Conservation (phyloP, 805 yeast genomes). For the Saccharomyces cerevisiae region DNA sequence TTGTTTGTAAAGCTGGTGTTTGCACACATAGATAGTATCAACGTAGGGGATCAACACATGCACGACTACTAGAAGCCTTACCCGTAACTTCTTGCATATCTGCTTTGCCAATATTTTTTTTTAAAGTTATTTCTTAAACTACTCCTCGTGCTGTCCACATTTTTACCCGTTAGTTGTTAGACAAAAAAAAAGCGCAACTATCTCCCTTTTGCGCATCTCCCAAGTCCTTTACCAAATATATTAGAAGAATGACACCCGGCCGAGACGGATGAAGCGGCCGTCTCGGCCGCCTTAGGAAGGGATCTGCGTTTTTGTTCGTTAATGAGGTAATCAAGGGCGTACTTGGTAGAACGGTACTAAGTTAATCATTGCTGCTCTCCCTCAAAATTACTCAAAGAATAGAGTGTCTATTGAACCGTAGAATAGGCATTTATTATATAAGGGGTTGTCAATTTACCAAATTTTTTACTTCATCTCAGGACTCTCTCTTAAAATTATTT, state of each 20-base stretch:
- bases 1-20: neutral
- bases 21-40: neutral
- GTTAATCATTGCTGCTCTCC: neutral
- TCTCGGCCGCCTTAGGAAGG: neutral
- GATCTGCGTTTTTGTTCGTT: neutral
- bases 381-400: neutral
- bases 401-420: neutral
- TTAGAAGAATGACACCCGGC: neutral
- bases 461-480: neutral
- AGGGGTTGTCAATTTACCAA: neutral
- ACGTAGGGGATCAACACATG: neutral
- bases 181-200: neutral
- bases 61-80: neutral
- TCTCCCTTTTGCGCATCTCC: neutral
- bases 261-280: neutral
- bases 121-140: too few relatives aligned
- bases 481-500: neutral
- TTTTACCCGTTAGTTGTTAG: neutral
- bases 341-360: neutral
- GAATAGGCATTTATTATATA: neutral
- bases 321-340: neutral
- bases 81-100: neutral
- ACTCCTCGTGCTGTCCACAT: neutral
- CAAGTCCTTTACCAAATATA: neutral
- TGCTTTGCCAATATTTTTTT: neutral